Base-by-base conservation (phyloP, 1,284 basidiomycete species). In the Cutaneotrichosporon curvatum region DNA sequence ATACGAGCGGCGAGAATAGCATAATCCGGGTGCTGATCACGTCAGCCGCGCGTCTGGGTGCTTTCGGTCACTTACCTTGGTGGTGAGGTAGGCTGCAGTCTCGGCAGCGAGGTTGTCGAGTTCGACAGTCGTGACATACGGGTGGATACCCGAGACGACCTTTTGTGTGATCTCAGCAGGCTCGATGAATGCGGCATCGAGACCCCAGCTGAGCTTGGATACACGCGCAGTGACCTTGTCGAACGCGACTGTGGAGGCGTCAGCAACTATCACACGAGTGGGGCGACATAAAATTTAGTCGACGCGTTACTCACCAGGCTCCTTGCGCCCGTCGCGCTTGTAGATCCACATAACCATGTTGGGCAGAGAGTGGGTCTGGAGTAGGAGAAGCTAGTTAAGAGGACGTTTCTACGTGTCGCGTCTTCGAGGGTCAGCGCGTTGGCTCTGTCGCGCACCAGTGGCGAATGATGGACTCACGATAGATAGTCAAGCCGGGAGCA, bases 21-120 rank as follows among this genome's bases (percentile, higher is more conserved):
- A 63, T 98, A 99, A 71, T 99, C 95, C 11, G 92, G 92, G 68
- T 94, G 91, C 60, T 21, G 10, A 32, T 42, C 43, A 45, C 7
- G 19, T 38, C 10, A 39, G 37, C 37, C 15, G 11, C 9, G 23
- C 31, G 95, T 98, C 75, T 97, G 90, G 91, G 86, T 2, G 88
- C 88, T 32, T 30, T 4, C n/a, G 16, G 30, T 21, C 20, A 40
- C 44, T 46, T 37, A 46, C 44, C 36, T 28, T 43, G 25, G 94
- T 96, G 3, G 95, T 97, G 39, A 97, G 83, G 73, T 87, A 96
- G 1, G 95, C 95, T 16, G 95, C 91, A 3, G 95, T 99, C 75
- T 98, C 91, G 5, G 92, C 87, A 1, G 89, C 88, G 38, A 94
- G 82, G 69, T 91, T 94, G 72, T 98, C 95, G 50, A 98, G 85